Conservation (phyloP, 495 filamentous ascomycete species). For the Penicillium antarcticum region DNA sequence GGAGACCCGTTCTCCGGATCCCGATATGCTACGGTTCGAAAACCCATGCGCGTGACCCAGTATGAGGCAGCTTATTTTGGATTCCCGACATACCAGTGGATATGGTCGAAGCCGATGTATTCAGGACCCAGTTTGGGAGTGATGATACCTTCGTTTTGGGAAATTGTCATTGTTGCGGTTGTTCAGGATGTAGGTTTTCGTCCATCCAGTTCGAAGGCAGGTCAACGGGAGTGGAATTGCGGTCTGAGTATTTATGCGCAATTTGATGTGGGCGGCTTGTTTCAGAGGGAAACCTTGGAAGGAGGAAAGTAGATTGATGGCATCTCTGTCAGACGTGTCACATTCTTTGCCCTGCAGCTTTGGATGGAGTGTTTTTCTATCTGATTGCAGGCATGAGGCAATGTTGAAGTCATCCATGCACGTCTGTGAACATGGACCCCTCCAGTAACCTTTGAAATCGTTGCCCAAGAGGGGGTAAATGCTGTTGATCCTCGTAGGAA, state of each 20-base stretch:
- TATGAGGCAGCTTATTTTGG: slow-evolving; percentile 80
- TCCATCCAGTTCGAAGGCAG: neutral
- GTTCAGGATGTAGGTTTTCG: neutral
- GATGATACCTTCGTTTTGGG: slow-evolving; percentile 15
- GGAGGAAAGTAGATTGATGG: neutral
- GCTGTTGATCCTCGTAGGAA: neutral
- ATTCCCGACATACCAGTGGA: slow-evolving; percentile 84
- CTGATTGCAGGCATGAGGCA: slow-evolving; percentile 9
- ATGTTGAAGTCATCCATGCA: slow-evolving; percentile 7
- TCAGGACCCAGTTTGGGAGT: slow-evolving; percentile 23
- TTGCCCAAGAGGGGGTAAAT: neutral
- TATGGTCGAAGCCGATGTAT: slow-evolving; percentile 75
- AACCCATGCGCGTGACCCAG: slow-evolving; percentile 74
- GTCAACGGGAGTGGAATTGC: neutral
- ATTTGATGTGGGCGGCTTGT: neutral
- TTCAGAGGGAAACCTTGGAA: neutral
- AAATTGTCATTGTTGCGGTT: slow-evolving; percentile 9
- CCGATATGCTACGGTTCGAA: slow-evolving; percentile 67
- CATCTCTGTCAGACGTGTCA: slow-evolving; percentile 8
- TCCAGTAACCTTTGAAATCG: too few relatives aligned
- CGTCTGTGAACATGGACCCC: too few relatives aligned
- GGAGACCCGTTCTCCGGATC: slow-evolving; percentile 78
- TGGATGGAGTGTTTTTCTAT: neutral
- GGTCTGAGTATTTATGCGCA: neutral
- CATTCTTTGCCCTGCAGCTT: slow-evolving; percentile 4